Percentiles rank a stretch among this genome's conserved stretches.
These are phyloP conservation scores for Parasitella parasitica DNA, from an alignment of 371 early-diverging fungal genomes.

Conservation along the genomic window DNA sequence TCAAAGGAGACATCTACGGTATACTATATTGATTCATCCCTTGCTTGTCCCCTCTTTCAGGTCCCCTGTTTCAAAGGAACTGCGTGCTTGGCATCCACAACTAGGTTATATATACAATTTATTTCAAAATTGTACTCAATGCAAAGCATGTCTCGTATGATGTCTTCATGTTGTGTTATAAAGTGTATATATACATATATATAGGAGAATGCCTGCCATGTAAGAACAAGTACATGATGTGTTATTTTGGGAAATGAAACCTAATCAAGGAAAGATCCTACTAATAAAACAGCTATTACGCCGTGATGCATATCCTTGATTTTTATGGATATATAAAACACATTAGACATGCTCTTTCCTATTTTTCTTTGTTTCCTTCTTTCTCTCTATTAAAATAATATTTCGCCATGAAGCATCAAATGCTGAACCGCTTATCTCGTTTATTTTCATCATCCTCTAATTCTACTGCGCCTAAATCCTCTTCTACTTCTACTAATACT, in stretches of 20 bases:
- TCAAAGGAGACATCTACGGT: no score
- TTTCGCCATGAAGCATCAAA: conserved; percentile 1
- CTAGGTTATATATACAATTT: no score
- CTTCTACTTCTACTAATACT: background rate
- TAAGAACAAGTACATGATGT: background rate
- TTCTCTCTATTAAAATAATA: background rate
- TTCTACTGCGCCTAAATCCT: background rate
- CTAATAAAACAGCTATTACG: conserved; percentile 1
- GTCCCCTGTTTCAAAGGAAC: no score
- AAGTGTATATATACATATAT: background rate
- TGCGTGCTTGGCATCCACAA: no score
- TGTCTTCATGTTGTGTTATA: no score
- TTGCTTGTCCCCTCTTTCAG: no score
- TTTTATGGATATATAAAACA: background rate
- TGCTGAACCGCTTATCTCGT: conserved; percentile 10
- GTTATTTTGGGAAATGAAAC: conserved; percentile 19
- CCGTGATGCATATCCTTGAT: conserved; percentile 5
- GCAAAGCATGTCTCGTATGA: no score
- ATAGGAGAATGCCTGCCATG: background rate
- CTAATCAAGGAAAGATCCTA: conserved; percentile 9
- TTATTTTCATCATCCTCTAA: background rate
- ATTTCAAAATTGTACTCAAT: no score
- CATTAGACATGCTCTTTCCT: background rate
- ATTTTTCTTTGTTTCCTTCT: background rate
- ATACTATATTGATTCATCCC: no score